Percentiles rank a stretch among this genome's conserved stretches.
Conservation (phyloP, 495 filamentous ascomycete species). For the Neurospora sp. region DNA sequence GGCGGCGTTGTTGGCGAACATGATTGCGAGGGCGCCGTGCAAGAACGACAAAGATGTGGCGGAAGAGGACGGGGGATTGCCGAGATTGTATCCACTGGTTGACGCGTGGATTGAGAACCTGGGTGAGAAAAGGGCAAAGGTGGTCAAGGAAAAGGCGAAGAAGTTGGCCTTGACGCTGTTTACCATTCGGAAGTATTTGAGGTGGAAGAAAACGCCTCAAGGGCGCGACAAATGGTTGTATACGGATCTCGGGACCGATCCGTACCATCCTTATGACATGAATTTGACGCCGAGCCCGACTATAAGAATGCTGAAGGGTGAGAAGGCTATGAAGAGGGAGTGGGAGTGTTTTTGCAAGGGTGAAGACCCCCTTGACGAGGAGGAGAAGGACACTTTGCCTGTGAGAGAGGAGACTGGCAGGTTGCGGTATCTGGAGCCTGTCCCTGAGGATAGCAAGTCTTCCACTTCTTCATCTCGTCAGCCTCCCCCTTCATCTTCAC, state of each 20-base stretch:
- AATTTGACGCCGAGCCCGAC: background rate
- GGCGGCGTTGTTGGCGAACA: conserved; percentile 24
- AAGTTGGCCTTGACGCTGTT: background rate
- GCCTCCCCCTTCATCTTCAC: too few species aligned
- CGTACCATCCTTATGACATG: background rate
- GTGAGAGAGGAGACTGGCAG: background rate
- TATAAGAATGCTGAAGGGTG: conserved; percentile 9
- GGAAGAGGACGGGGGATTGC: conserved; percentile 10
- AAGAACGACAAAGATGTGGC: background rate
- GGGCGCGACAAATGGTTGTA: background rate
- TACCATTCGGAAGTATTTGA: background rate
- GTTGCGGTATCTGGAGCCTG: background rate
- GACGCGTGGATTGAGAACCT: conserved; percentile 29
- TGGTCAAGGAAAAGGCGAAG: background rate
- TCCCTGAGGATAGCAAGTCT: background rate
- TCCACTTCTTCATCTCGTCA: too few species aligned
- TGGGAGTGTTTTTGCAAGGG: background rate
- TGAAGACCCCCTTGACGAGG: background rate
- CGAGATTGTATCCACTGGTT: conserved; percentile 24
- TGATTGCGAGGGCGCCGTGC: conserved; percentile 18
- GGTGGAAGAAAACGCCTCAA: background rate
- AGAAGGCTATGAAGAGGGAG: background rate
- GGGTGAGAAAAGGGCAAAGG: background rate
- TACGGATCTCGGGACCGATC: background rate
- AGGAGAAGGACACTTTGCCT: background rate